A percentile compares a stretch with the other conserved stretches of the same genome.
Evolutionary conservation across 2,329 filamentous ascomycete genomes (phyloP).

Genomic region (Penicillium sp.): DNA sequence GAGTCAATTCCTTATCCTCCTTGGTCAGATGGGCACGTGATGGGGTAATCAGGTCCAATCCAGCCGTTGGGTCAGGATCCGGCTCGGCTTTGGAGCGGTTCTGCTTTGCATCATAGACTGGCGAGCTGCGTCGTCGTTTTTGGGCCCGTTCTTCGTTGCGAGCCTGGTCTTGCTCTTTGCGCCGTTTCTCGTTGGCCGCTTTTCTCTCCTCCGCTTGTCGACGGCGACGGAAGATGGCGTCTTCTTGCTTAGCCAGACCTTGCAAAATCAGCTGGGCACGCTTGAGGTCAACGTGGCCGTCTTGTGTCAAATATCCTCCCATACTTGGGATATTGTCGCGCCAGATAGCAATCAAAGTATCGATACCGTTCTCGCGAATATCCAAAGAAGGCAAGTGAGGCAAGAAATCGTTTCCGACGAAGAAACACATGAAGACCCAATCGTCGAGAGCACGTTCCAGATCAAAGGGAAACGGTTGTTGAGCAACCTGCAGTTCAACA

Average conservation of each 20-base stretch:
- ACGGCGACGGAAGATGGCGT: conserved; percentile 82
- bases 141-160: conserved; percentile 42
- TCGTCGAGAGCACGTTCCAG: conserved; percentile 91
- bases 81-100: conserved; percentile 22
- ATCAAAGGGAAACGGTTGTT: conserved; percentile 82
- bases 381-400: conserved; percentile 96
- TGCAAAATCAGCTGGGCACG: conserved; percentile 82
- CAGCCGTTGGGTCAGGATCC: conserved; percentile 37
- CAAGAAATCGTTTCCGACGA: conserved; percentile 96
- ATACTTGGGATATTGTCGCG: conserved; percentile 83
- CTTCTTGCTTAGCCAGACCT: conserved; percentile 86
- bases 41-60: conserved; percentile 54
- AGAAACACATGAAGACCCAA: conserved; percentile 99
- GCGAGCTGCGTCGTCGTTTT: conserved; percentile 42
- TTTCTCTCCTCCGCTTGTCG: conserved; percentile 79
- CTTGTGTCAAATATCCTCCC: conserved; percentile 94
- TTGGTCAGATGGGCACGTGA: conserved; percentile 49
- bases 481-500: conserved; percentile 76
- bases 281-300: conserved; percentile 82
- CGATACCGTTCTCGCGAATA: conserved; percentile 94
- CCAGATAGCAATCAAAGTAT: conserved; percentile 95
- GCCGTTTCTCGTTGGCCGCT: conserved; percentile 70
- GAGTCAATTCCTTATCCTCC: conserved; percentile 61
- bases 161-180: conserved; percentile 63
- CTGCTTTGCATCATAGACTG: conserved; percentile 33